Conservation (phyloP, 2,329 filamentous ascomycete species). For the Pyrenophora graminea region DNA sequence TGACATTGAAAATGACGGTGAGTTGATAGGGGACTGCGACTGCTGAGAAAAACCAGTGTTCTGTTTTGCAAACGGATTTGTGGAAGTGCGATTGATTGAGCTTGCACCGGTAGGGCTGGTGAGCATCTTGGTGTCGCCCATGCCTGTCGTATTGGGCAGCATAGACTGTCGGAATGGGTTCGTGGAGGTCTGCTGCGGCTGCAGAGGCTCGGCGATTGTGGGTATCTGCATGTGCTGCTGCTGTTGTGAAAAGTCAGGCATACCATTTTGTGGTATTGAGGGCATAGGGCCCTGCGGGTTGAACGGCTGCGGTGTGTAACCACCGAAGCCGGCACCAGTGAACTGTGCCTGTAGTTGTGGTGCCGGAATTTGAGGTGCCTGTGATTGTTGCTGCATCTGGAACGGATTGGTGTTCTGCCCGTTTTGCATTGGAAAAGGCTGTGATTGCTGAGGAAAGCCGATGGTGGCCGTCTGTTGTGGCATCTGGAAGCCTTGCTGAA, state of each 20-base stretch:
- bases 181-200: constrained; percentile 64
- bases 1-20: constrained; percentile 34
- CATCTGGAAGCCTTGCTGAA: constrained; percentile 32
- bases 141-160: constrained; percentile 53
- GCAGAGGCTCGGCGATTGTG: constrained; percentile 47
- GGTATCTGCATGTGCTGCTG: constrained; percentile 33
- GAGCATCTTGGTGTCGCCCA: constrained; percentile 34
- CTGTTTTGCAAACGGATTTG: constrained; percentile 83
- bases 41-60: constrained; percentile 36
- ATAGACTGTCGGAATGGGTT: constrained; percentile 96
- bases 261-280: constrained; percentile 56
- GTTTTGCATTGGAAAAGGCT: constrained; percentile 60
- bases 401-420: constrained; percentile 84
- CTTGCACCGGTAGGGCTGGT: constrained; percentile 42
- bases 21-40: constrained; percentile 30
- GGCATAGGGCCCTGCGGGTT: constrained; percentile 49
- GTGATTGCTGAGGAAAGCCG: constrained; percentile 38
- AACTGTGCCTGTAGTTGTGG: constrained; percentile 61
- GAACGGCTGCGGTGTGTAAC: constrained; percentile 71
- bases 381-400: constrained; percentile 70
- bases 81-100: constrained; percentile 65
- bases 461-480: constrained; percentile 49
- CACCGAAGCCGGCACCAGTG: constrained; percentile 81
- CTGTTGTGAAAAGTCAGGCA: constrained; percentile 52
- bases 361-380: constrained; percentile 54